These are phyloP conservation scores for Camellia granthamiana DNA, from an alignment of 148 eudicot genomes.

Conservation along the genomic window DNA sequence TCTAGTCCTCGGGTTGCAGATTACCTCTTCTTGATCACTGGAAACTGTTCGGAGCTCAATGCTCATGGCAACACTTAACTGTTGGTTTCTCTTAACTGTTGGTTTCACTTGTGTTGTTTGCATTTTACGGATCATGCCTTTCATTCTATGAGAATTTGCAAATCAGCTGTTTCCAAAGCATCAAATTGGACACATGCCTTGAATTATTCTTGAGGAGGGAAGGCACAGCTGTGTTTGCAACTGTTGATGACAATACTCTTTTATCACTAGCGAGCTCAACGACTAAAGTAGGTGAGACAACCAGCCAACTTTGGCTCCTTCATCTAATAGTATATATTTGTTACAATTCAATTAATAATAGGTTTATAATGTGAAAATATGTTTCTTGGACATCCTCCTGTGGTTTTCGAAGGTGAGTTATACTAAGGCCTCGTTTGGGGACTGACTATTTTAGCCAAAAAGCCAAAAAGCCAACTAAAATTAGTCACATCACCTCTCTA, in stretches of 20 bases:
- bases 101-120: neutral
- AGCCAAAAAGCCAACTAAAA: too few relatives aligned
- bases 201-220: neutral
- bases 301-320: neutral
- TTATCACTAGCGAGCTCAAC: too few relatives aligned
- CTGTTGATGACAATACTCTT: neutral
- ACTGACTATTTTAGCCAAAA: too few relatives aligned
- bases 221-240: neutral
- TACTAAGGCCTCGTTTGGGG: too few relatives aligned
- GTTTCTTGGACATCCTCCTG: too few relatives aligned
- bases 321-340: too few relatives aligned
- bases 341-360: too few relatives aligned
- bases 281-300: slow-evolving; percentile 1
- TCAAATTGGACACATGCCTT: neutral
- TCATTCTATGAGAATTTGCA: neutral
- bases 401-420: too few relatives aligned
- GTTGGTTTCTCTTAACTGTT: too few relatives aligned
- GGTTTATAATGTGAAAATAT: too few relatives aligned
- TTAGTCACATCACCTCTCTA: too few relatives aligned
- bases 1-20: slow-evolving; percentile 61
- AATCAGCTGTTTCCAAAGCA: neutral
- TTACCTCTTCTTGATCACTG: slow-evolving; percentile 40
- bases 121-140: neutral
- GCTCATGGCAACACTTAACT: too few relatives aligned
- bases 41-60: neutral